Evolutionary conservation across 2,329 filamentous ascomycete species (phyloP), one percentile per base, ranked within the genome.

Genomic region (Colletotrichum destructivum): DNA sequence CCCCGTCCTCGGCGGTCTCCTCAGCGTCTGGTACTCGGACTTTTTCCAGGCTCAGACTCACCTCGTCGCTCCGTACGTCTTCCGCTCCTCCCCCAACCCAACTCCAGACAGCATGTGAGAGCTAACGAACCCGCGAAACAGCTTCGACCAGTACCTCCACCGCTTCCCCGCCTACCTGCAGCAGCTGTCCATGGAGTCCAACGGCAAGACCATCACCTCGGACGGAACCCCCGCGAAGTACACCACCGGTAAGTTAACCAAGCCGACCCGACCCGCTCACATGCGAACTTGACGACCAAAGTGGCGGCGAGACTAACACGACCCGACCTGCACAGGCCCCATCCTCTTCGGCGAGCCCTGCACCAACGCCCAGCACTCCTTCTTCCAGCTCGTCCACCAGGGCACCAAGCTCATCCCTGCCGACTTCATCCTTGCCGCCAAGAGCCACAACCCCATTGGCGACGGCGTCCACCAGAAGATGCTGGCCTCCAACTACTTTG

Each of bases 301-400:
- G 31, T 2, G 8, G 31, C 9, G 38, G 6, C 15, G n/a, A 54
- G 38, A 51, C 71, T 73, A 35, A 73, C 67, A 12, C 26, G 6
- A 7, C 52, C 8, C 2, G 4, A 55, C 31, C 31, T 35, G 31
- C 31, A 23, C 46, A 86, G 85, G 96, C 60, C 91, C 96, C 66
- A 96, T 99, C 81, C 88, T 99, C 74, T 99, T 99, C 81, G 96
- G 96, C 80, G 96, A 99, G 88, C 96, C 96, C 65, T 97, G 95
- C 84, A 99, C 96, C 83, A 99, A 99, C 82, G 96, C 96, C 55
- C 96, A 99, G 88, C 96, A 99, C 90, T 98, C 96, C 73, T 99
- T 99, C 92, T 99, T 97, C 92, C 96, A 99, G 89, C 92, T 99
- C 59, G 91, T 99, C 71, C 96, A 99, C 89, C 96, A 99, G 85